Base-by-base conservation (phyloP, 2,329 filamentous ascomycete genomes). In the Phialocephala subalpina region DNA sequence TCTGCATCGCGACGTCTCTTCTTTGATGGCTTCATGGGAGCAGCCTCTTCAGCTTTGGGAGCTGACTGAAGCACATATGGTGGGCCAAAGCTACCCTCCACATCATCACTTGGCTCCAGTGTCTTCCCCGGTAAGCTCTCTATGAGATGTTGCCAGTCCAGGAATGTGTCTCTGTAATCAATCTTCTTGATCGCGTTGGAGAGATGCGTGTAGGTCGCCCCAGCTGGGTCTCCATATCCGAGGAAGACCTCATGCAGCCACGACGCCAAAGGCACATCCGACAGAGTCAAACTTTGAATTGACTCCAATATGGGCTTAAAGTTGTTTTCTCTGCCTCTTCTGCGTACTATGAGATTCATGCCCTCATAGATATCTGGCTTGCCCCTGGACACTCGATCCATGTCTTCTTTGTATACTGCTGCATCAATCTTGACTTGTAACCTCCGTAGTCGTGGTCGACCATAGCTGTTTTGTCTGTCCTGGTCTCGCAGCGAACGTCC, bases 171-270 rank as follows among this genome's bases (percentile, higher is more conserved):
- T 63, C 94, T 87, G 77, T 94, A 97, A 77, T 99, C 94, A 61
- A 99, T 83, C 63, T 87, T 92, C 73, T 89, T 88, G 69, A 97
- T 83, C 65, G 90, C 87, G 77, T 93, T 96, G 1, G 92, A 81
- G 18, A 99, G 81, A 59, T 93, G 90, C 69, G 92, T 93, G 80
- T 97, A 97, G 25, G 89, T 92, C 38, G 96, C 96, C 65, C 92
- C 90, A 35, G 93, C 87, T 65, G 96, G 95, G 78, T 99, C 94
- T 56, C 96, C 96, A 77, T 97, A 98, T 2, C 96, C 96, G n/a
- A 99, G 82, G 78, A 98, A 99, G 11, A 98, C 95, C 72, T 98
- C 96, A 74, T 97, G 93, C 52, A 99, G 84, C 96, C 96, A 99
- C 1, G 90, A 87, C 16, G 96, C 94, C 62, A 98, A 84, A 7